Conservation (phyloP, 2,329 filamentous ascomycete genomes). For the Cordyceps tenuipes region DNA sequence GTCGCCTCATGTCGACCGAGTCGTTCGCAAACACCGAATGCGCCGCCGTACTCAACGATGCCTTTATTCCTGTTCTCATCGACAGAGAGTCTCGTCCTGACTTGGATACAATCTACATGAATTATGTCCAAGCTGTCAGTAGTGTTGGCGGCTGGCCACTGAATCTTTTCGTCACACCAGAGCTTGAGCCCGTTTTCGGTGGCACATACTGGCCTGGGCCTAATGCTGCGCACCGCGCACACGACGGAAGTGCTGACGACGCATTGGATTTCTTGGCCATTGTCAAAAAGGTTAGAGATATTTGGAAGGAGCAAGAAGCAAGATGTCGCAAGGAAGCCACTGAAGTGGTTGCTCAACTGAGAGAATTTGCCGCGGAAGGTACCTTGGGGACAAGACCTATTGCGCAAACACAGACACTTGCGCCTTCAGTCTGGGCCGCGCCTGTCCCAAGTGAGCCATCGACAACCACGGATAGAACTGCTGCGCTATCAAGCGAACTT, state of each 20-base stretch:
- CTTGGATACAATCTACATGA: slow-evolving; percentile 95
- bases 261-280: slow-evolving; percentile 77
- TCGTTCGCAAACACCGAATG: slow-evolving; percentile 80
- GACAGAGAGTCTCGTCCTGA: slow-evolving; percentile 92
- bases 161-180: slow-evolving; percentile 92
- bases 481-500: slow-evolving; percentile 53
- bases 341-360: slow-evolving; percentile 71
- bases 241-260: slow-evolving; percentile 39
- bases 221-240: slow-evolving; percentile 38
- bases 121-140: slow-evolving; percentile 90
- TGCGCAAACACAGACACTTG: slow-evolving; percentile 21
- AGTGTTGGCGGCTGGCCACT: slow-evolving; percentile 88
- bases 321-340: slow-evolving; percentile 75
- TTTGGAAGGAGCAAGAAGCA: slow-evolving; percentile 79
- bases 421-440: slow-evolving; percentile 23
- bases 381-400: slow-evolving; percentile 47
- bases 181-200: slow-evolving; percentile 88
- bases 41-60: slow-evolving; percentile 71
- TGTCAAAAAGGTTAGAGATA: slow-evolving; percentile 63
- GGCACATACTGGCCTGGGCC: slow-evolving; percentile 94
- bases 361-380: slow-evolving; percentile 83
- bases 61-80: slow-evolving; percentile 85
- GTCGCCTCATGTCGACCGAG: slow-evolving; percentile 86
- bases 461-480: slow-evolving; percentile 17
- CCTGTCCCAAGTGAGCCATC: slow-evolving; percentile 21